phyloP scores from a whole-genome alignment of 2,329 filamentous ascomycete species.

The Aspergillus spinulosporus region DNA sequence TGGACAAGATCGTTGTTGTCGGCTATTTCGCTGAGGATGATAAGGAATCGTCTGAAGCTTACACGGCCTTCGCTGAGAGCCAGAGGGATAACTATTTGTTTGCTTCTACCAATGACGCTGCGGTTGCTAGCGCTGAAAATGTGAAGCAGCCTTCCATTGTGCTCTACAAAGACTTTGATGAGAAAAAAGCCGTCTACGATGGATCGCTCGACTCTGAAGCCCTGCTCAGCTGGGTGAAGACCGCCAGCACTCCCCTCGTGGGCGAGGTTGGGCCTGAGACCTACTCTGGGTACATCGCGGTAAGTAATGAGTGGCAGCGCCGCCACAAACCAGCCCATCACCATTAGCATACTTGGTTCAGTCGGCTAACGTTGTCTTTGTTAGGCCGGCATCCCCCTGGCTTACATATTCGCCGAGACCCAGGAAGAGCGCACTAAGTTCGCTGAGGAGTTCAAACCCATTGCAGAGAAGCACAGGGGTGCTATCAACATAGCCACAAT shows the following conservation, averaged over 20 bases:
- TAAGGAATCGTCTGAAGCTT: constrained; percentile 85
- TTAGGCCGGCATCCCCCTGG: constrained; percentile 80
- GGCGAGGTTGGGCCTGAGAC: constrained; percentile 97
- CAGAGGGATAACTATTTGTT: constrained; percentile 92
- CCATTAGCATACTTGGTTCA: not conserved
- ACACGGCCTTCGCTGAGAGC: constrained; percentile 68
- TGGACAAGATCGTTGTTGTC: constrained; percentile 93
- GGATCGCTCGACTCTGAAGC: constrained; percentile 79
- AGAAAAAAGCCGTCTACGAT: constrained; percentile 83
- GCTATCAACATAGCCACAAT: constrained; percentile 97
- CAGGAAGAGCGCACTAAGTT: constrained; percentile 82
- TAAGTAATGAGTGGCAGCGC: constrained; percentile 38
- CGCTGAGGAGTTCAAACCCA: constrained; percentile 72
- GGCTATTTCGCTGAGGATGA: constrained; percentile 79
- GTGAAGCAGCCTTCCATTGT: constrained; percentile 84
- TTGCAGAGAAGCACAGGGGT: constrained; percentile 91
- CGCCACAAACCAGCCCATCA: too few relatives aligned
- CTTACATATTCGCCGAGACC: constrained; percentile 96
- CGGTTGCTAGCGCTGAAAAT: constrained; percentile 83
- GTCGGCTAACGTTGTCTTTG: not conserved
- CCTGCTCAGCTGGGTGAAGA: constrained; percentile 81
- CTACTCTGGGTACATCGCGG: constrained; percentile 89
- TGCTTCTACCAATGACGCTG: constrained; percentile 79
- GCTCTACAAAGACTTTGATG: constrained; percentile 96
- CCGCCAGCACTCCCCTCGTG: constrained; percentile 81